Percentiles rank a stretch among this genome's conserved stretches.
phyloP scores from a whole-genome alignment of 371 early-diverging fungal species.

The Blakeslea trispora region DNA sequence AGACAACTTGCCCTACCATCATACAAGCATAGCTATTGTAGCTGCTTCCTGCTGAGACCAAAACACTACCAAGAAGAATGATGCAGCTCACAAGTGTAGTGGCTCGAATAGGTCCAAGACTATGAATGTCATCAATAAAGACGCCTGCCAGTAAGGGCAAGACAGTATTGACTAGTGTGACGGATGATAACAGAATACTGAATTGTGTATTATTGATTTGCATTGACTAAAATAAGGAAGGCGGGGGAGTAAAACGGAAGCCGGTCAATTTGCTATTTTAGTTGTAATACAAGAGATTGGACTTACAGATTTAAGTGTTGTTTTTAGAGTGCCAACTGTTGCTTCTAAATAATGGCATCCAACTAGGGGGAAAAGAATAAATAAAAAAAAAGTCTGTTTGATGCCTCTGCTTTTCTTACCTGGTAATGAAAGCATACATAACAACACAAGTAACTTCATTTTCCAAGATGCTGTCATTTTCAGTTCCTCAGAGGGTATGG shows the following conservation, averaged over 20 bases:
- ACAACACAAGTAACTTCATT: constrained; percentile 23
- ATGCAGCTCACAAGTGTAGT: constrained; percentile 37
- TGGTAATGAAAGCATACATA: constrained; percentile 26
- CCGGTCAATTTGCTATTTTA: too few species aligned
- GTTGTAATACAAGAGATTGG: background rate
- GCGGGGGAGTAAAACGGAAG: too few species aligned
- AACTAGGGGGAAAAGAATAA: constrained; percentile 16
- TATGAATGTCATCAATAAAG: constrained; percentile 47
- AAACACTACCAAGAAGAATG: constrained; percentile 37
- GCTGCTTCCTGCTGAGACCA: constrained; percentile 35
- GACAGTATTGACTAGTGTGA: constrained; percentile 70
- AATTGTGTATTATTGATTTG: constrained; percentile 71
- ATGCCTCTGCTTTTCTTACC: too few species aligned
- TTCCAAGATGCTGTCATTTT: constrained; percentile 14
- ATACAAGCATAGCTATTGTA: constrained; percentile 41
- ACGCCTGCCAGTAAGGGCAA: constrained; percentile 68
- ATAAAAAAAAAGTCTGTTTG: background rate
- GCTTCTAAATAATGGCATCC: constrained; percentile 49
- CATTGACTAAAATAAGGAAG: too few species aligned
- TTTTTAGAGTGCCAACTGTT: constrained; percentile 46
- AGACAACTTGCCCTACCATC: constrained; percentile 47
- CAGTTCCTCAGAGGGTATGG: constrained; percentile 11
- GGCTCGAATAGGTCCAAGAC: constrained; percentile 41
- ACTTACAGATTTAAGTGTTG: constrained; percentile 40
- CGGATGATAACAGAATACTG: constrained; percentile 69